Base-by-base conservation (phyloP, 108 stramenopile genomes). In the Nannochloropsis salina region DNA sequence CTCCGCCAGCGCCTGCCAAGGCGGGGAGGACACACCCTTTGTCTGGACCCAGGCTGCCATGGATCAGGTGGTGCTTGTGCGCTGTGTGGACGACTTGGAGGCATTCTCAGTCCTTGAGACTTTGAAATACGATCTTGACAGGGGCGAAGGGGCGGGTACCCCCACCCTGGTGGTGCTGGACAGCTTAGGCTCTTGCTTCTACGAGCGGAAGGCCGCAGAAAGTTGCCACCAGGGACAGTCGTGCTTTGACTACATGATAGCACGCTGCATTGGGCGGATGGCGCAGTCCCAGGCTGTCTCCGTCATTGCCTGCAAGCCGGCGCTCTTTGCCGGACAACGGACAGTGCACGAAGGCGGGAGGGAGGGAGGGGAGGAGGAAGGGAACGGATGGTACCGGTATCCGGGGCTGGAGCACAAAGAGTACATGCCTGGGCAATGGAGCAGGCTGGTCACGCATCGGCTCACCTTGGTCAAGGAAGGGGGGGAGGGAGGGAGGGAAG, bases 341-440 rank as follows among this genome's bases (percentile, higher is more conserved):
- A 74, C 61, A n/a, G 61, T 74, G 61, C 61, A 74, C 61, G 20
- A 74, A 2, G 61, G 61, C 15, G 61, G 61, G 61, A 51, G 0
- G 2, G 61, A 74, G 61, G 61, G 61, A 74, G 61, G 61, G 61
- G 0, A n/a, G 61, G 61, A 74, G 61, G 61, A n/a, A 74, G 61
- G 61, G 61, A 3, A n/a, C 2, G 61, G 2, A 4, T 1, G 61
- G 61, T 74, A 74, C 61, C 6, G 15, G 61, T 74, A 74, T n/a
- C 61, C 8, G 6, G 61, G 61, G 61, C 61, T 74, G 15, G 61
- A 74, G 61, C 61, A 74, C n/a, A 74, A 74, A n/a, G 61, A 74
- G 61, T 74, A 74, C 61, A 74, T 74, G 61, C 61, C 61, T n/a
- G 61, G 61, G 61, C 61, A 74, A n/a, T 74, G 61, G 61, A n/a